Conservation (phyloP, 2,329 filamentous ascomycete species). For the Fusarium incarnatum region DNA sequence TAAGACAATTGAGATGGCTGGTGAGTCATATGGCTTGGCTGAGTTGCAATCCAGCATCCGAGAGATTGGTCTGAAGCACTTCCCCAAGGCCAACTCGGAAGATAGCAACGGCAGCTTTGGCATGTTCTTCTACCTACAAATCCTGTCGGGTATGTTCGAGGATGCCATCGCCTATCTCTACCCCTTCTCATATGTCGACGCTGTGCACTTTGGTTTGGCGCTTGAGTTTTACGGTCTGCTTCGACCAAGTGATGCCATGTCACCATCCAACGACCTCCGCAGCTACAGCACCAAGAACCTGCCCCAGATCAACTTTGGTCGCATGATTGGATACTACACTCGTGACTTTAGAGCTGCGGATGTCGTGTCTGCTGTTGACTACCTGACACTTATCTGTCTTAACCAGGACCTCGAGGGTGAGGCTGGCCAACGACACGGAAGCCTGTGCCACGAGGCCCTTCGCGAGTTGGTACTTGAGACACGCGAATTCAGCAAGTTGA, state of each 20-base stretch:
- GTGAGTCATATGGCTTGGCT: constrained; percentile 72
- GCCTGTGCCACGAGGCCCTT: constrained; percentile 90
- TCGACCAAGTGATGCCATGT: constrained; percentile 83
- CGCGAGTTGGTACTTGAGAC: constrained; percentile 97
- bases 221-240: constrained; percentile 90
- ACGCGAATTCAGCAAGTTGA: constrained; percentile 90
- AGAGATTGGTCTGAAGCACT: constrained; percentile 92
- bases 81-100: constrained; percentile 83
- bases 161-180: constrained; percentile 93
- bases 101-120: constrained; percentile 81
- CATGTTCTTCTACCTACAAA: constrained; percentile 93
- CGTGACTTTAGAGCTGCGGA: constrained; percentile 93
- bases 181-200: constrained; percentile 89
- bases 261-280: constrained; percentile 76
- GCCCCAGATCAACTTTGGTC: constrained; percentile 92
- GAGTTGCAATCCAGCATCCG: constrained; percentile 83
- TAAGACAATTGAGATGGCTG: constrained; percentile 71
- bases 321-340: constrained; percentile 95
- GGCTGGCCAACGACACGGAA: constrained; percentile 79
- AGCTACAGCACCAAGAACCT: constrained; percentile 74
- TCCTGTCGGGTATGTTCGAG: constrained; percentile 93
- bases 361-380: constrained; percentile 90
- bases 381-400: constrained; percentile 89
- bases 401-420: constrained; percentile 85
- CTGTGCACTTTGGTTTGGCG: constrained; percentile 93